phyloP scores from a whole-genome alignment of 441 rosid species.

The Pelargonium citronellum region DNA sequence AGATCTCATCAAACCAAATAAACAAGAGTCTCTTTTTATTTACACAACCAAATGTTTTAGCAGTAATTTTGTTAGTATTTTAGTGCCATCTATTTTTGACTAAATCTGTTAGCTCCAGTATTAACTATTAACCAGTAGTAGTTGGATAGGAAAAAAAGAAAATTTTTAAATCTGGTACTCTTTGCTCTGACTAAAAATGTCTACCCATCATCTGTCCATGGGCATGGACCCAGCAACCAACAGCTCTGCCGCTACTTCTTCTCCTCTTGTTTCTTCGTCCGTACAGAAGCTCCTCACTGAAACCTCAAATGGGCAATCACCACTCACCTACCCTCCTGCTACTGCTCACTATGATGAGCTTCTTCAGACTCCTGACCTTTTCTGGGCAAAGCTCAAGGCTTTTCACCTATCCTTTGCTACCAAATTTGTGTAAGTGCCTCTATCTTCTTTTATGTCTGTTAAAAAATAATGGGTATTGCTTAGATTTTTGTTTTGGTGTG shows the following conservation, averaged over 20 bases:
- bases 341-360: slow-evolving; percentile 51
- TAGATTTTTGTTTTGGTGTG: neutral
- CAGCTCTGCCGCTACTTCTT: slow-evolving; percentile 10
- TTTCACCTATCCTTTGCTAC: slow-evolving; percentile 40
- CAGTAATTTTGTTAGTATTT: neutral
- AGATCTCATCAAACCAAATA: neutral
- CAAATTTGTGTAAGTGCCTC: slow-evolving; percentile 47
- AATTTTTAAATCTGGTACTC: neutral
- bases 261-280: slow-evolving; percentile 14
- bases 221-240: neutral
- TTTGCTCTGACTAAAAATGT: too few relatives aligned
- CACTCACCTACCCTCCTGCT: slow-evolving; percentile 37
- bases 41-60: neutral
- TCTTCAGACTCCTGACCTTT: slow-evolving; percentile 53
- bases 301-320: slow-evolving; percentile 36
- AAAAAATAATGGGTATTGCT: neutral
- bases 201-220: too few relatives aligned
- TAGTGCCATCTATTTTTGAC: neutral
- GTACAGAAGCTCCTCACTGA: slow-evolving; percentile 33
- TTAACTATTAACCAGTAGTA: too few relatives aligned
- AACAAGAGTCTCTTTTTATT: neutral
- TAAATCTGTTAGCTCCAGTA: neutral
- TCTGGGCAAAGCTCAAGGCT: slow-evolving; percentile 60
- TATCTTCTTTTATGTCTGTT: slow-evolving; percentile 10
- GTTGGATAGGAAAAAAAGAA: too few relatives aligned